Percentiles rank a stretch among this genome's conserved stretches.
These are phyloP conservation scores for Pseudodiploospora longispora DNA, from an alignment of 2,329 filamentous ascomycete species.

Conservation along the genomic window DNA sequence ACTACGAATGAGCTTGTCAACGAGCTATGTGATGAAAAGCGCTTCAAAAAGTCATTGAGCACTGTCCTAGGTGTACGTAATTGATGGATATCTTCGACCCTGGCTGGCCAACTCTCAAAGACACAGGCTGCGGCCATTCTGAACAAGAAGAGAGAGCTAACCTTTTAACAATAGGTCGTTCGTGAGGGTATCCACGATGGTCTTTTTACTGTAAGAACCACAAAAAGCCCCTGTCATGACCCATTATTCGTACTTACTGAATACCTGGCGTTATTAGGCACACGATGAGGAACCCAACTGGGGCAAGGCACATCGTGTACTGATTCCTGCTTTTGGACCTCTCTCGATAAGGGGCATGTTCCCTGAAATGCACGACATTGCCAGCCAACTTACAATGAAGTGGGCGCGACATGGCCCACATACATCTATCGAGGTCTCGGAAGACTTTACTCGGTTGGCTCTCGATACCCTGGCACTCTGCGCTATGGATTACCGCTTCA, in stretches of 20 bases:
- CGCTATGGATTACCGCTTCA: slow-evolving; percentile 66
- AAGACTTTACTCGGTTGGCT: slow-evolving; percentile 65
- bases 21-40: slow-evolving; percentile 56
- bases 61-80: slow-evolving; percentile 33
- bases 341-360: slow-evolving; percentile 62
- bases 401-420: slow-evolving; percentile 56
- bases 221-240: not conserved
- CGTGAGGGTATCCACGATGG: slow-evolving; percentile 55
- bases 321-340: slow-evolving; percentile 64
- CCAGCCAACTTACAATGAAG: slow-evolving; percentile 57
- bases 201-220: slow-evolving; percentile 50
- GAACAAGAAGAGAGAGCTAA: too few species aligned
- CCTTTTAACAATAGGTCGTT: slow-evolving; percentile 32
- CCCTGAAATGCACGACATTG: slow-evolving; percentile 60
- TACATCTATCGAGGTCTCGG: slow-evolving; percentile 48
- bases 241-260: slow-evolving; percentile 16
- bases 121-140: too few species aligned
- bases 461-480: slow-evolving; percentile 66
- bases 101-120: too few species aligned
- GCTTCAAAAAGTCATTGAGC: slow-evolving; percentile 53
- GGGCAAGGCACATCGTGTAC: slow-evolving; percentile 56
- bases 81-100: too few species aligned
- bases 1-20: slow-evolving; percentile 49
- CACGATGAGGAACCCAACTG: slow-evolving; percentile 48
- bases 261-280: slow-evolving; percentile 19